Evolutionary conservation across 148 eudicot genomes (phyloP), one percentile per base, ranked within the genome.

Genomic region (Mesembryanthemum crystallinum): DNA sequence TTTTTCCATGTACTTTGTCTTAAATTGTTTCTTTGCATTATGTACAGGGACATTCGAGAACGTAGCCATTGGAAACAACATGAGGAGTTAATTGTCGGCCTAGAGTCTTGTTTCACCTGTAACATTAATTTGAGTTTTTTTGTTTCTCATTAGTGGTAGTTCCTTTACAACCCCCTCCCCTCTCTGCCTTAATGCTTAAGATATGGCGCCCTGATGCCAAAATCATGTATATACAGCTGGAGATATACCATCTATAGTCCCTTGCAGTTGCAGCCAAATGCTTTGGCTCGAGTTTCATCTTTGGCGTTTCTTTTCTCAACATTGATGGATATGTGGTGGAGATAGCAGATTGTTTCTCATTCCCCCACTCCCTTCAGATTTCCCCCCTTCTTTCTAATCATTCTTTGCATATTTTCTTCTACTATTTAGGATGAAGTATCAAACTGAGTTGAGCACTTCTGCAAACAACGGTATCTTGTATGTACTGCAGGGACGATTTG

Each of bases 21-120:
- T 1, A 69, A 9, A 47, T 51, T 52, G 17, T 33, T 66, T 60
- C 64, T 67, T 32, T 67, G 43, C 75, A 67, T 73, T 24, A 42
- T 78, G n/a, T 84, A 76, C 90, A 89, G 92, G 90, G 76, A 65
- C 70, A 67, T 73, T 43, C 82, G 77, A 77, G 89, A 87, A 59
- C 88, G 81, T 75, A 71, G 81, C 74, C 66, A n/a, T 72, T 78
- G 83, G 78, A 85, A 87, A 80, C 76, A 85, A 69, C 35, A 37
- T 82, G 89, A 82, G 89, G 78, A 83, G 77, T 69, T 78, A 77
- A 80, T 69, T 45, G 33, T 25, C 75, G 47, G 71, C 54, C 60
- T 70, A 66, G 70, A 52, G 13, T 80, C 67, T 75, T 68, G 52
- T 54, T 82, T 82, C 67, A 64, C 59, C 68, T 87, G 83, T 86